Evolutionary conservation across 257 asterid species (phyloP), one percentile per base, ranked within the genome.

Genomic region (Marsdenia floribunda): DNA sequence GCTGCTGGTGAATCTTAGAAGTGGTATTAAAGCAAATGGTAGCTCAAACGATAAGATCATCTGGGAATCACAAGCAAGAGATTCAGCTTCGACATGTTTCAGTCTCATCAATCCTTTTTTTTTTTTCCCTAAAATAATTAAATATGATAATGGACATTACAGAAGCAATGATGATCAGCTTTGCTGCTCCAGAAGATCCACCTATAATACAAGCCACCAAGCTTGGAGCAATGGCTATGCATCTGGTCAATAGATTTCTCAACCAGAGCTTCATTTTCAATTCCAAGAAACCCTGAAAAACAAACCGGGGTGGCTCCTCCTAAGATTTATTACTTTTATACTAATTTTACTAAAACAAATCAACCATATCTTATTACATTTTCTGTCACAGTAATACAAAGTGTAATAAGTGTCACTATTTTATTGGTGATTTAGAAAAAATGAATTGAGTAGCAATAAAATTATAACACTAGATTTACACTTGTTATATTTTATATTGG

Each of bases 41-140:
- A 93, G 96, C 74, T 91, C 98, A 49, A 93, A 93, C 0, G 98
- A 91, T 70, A 93, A 85, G 83, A 93, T 86, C 97, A 93, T 93
- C 98, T 93, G 91, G 29, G 33, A 65, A 81, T 33, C 46, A 57
- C 42, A 57, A 14, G 49, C 44, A 44, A 22, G 29, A 67, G 74
- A 24, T n/a, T 74, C 71, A 63, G 47, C 4, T 26, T 60, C 19
- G n/a, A 12, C 16, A 68, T 44, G 35, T 44, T 68, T 24, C 29
- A 69, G 6, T 69, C 58, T 46, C 71, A 53, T 6, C 22, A 12
- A 0, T 15, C 4, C 1, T 49, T 49, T 0, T 18, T 64, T 8
- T 66, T 63, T 33, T 3, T 29, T 29, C 1, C 33, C 49, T 44
- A 44, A 8, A 44, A 0, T 44, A 44, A 44, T 44, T 44, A 8